Evolutionary conservation across 257 asterid genomes (phyloP).

Genomic region (Leonotis leonurus): DNA sequence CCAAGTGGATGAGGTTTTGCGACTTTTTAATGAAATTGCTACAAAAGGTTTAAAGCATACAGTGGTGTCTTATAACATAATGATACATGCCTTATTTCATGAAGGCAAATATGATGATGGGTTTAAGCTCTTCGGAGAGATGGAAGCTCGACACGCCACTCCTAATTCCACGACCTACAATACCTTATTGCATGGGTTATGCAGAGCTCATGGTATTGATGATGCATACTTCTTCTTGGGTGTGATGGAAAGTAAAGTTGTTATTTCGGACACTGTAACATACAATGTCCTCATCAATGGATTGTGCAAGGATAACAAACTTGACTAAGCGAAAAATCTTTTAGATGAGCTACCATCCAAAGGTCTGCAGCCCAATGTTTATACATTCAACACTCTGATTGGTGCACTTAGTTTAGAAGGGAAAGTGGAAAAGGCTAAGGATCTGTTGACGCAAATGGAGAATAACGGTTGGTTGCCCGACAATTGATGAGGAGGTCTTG

Average conservation of each 20-base stretch:
- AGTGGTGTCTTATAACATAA: not conserved
- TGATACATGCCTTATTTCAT: not conserved
- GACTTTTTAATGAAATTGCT: no score
- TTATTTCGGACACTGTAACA: not conserved
- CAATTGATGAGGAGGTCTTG: not conserved
- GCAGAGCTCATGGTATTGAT: not conserved
- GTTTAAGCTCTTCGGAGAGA: not conserved
- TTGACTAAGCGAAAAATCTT: not conserved
- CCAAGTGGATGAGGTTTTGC: no score
- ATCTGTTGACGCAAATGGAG: not conserved
- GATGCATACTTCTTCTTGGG: not conserved
- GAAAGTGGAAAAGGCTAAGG: not conserved
- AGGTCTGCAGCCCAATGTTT: not conserved
- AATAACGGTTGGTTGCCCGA: not conserved
- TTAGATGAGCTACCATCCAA: not conserved
- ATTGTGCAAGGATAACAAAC: not conserved
- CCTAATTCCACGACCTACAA: not conserved
- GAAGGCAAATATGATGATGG: not conserved
- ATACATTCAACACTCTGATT: not conserved
- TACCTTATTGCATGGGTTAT: not conserved
- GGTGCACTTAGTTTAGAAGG: not conserved
- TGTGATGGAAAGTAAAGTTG: not conserved
- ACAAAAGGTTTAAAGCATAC: no score
- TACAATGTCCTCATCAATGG: not conserved
- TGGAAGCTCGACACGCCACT: not conserved